A percentile compares a stretch with the other conserved stretches of the same genome.
Conservation (phyloP, 805 yeast genomes). For the Candida sonorensis region DNA sequence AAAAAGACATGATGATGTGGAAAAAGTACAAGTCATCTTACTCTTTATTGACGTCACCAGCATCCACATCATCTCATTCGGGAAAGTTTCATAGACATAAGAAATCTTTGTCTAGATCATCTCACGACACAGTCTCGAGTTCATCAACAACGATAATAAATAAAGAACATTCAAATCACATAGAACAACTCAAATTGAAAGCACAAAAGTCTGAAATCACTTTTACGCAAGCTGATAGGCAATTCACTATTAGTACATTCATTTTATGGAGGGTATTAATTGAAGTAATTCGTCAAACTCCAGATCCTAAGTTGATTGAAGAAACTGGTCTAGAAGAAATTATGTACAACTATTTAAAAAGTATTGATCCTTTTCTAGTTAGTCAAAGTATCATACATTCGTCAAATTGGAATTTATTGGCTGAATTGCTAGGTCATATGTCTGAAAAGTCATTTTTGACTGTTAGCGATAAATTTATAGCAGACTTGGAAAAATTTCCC, state of each 20-base stretch:
- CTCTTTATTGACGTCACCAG: neutral
- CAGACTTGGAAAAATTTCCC: slow-evolving; percentile 83
- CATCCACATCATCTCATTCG: too few species aligned
- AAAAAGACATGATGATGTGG: slow-evolving; percentile 27
- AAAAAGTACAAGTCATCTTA: slow-evolving; percentile 12
- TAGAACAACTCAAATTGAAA: slow-evolving; percentile 19
- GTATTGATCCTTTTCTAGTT: slow-evolving; percentile 72
- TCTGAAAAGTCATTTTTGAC: slow-evolving; percentile 75
- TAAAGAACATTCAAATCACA: neutral
- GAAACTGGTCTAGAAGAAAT: slow-evolving; percentile 87
- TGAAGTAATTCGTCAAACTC: slow-evolving; percentile 85
- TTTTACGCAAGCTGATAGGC: slow-evolving; percentile 80
- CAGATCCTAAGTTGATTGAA: slow-evolving; percentile 64
- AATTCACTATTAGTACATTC: slow-evolving; percentile 79
- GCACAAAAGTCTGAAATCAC: slow-evolving; percentile 46
- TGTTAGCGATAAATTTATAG: slow-evolving; percentile 89
- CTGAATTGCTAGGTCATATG: slow-evolving; percentile 86
- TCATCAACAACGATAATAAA: slow-evolving; percentile 6
- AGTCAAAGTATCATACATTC: slow-evolving; percentile 70
- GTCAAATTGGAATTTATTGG: slow-evolving; percentile 91
- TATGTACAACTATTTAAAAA: slow-evolving; percentile 80
- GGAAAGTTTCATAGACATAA: slow-evolving; percentile 13
- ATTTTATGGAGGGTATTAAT: slow-evolving; percentile 86
- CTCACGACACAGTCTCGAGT: too few species aligned
- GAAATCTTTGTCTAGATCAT: slow-evolving; percentile 19